Base-by-base conservation (phyloP, 331 rosid genomes). In the Saraca asoca region DNA sequence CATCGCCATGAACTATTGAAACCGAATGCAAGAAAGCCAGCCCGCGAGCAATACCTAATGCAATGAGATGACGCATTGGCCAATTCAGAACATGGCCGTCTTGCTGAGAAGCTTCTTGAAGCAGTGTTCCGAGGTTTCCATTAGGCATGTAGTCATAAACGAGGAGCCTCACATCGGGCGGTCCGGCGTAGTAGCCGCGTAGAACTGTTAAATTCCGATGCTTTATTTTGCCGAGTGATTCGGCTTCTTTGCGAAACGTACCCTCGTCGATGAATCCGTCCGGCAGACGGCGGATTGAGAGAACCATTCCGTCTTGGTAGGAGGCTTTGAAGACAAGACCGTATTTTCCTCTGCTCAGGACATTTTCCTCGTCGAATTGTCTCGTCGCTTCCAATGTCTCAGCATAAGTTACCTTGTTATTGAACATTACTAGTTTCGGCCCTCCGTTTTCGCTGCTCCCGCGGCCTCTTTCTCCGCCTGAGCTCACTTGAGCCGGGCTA, bases 41-140 rank as follows among this genome's bases (percentile, higher is more conserved):
- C 0, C 97, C 97, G 0, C 92, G 85, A 55, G 97, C 97, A 52
- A 90, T 77, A 51, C 95, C 95, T 0, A 90, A 74, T 13, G 90
- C 97, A 44, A 90, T 90, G 55, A 90, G 89, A 71, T 90, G 97
- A 29, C 97, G 90, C 97, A 87, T 90, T 33, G 97, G 97, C 95
- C 95, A 90, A 71, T 90, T 90, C 52, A 90, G 71, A 5, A 90
- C 92, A 63, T 90, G 97, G 0, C 96, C 96, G 12, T 90, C 96
- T 75, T 87, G 96, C 62, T 90, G 95, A 10, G 95, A 83, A 0
- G 96, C 92, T 48, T 90, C 96, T 64, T 90, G 96, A 20, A 90
- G 92, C 3, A 90, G 80, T 6, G 92, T 90, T 4, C 87, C 92
- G 0, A 90, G 37, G 76, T 87, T 90, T 18, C 95, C 96, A 65